Evolutionary conservation across 495 filamentous ascomycete genomes (phyloP).

Genomic region (Neurospora terricola): DNA sequence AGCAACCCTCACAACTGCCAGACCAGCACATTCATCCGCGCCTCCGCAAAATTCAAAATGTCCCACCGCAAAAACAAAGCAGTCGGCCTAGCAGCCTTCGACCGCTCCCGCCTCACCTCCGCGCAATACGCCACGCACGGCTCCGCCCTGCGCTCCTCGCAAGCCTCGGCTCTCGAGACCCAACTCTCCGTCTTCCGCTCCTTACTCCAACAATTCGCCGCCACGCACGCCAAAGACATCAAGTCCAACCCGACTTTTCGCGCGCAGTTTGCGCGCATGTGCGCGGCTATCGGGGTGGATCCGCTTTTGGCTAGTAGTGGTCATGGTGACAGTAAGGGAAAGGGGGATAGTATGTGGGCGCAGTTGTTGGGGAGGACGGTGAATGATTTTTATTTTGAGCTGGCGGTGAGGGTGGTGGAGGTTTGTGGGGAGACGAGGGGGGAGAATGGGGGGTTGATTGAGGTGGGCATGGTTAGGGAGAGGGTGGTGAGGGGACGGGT

Average conservation of each 20-base stretch:
- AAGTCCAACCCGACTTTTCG: conserved; percentile 91
- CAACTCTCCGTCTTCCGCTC: conserved; percentile 95
- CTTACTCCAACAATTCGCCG: conserved; percentile 84
- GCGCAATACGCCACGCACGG: conserved; percentile 86
- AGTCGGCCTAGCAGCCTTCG: conserved; percentile 87
- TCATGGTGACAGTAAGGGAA: conserved; percentile 30
- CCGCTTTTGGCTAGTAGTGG: conserved; percentile 60
- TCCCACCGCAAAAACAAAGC: conserved; percentile 46
- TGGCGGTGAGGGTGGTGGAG: conserved; percentile 88
- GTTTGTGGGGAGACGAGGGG: conserved; percentile 77
- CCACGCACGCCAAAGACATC: conserved; percentile 88
- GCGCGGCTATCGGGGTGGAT: conserved; percentile 91
- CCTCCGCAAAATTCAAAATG: conserved; percentile 17
- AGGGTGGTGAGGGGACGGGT: conserved; percentile 60
- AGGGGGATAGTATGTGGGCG: conserved; percentile 70
- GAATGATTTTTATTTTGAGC: conserved; percentile 97
- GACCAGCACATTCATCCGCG: neutral
- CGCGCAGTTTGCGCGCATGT: conserved; percentile 97
- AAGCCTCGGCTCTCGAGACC: conserved; percentile 73
- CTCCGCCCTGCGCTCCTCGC: conserved; percentile 64
- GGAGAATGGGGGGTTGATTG: conserved; percentile 89
- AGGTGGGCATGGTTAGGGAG: conserved; percentile 69
- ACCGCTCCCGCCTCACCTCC: conserved; percentile 66
- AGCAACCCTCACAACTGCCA: neutral
- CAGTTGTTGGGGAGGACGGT: conserved; percentile 79